These are phyloP conservation scores for Singerocomus rubriflavus DNA, from an alignment of 1,284 basidiomycete genomes.

Conservation along the genomic window DNA sequence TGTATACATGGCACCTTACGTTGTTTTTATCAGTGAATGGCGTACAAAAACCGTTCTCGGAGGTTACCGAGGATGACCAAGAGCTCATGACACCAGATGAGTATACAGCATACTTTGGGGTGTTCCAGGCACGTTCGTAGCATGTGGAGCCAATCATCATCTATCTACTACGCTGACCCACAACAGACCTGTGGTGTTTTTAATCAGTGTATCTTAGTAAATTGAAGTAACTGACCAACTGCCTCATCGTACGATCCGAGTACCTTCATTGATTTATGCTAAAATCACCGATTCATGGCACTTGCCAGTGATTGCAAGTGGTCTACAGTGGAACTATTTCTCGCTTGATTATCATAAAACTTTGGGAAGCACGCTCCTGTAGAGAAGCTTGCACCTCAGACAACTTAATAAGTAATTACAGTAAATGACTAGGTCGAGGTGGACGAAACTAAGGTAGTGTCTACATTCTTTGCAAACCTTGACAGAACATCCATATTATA, in stretches of 20 bases:
- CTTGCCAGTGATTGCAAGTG: background rate
- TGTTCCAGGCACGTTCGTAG: slow-evolving; percentile 45
- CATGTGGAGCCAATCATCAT: background rate
- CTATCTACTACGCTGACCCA: slow-evolving; percentile 12
- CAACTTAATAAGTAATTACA: too few species aligned
- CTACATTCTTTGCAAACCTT: background rate
- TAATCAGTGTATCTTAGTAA: slow-evolving; percentile 21
- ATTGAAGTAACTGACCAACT: background rate
- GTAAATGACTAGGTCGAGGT: too few species aligned
- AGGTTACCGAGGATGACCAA: slow-evolving; percentile 78
- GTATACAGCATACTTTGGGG: slow-evolving; percentile 74
- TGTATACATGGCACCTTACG: background rate
- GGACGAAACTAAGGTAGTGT: too few species aligned
- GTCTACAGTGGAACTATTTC: too few species aligned
- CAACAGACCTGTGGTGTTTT: background rate
- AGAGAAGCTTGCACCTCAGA: too few species aligned
- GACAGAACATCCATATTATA: background rate
- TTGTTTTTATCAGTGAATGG: slow-evolving; percentile 55
- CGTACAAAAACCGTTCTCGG: slow-evolving; percentile 61
- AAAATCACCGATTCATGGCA: background rate
- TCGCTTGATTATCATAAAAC: too few species aligned
- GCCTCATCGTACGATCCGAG: background rate
- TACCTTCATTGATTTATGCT: background rate
- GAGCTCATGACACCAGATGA: slow-evolving; percentile 83
- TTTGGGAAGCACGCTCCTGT: too few species aligned